Evolutionary conservation across 2,329 filamentous ascomycete genomes (phyloP), one percentile per base, ranked within the genome.

Genomic region (Pseudogymnoascus sp.): DNA sequence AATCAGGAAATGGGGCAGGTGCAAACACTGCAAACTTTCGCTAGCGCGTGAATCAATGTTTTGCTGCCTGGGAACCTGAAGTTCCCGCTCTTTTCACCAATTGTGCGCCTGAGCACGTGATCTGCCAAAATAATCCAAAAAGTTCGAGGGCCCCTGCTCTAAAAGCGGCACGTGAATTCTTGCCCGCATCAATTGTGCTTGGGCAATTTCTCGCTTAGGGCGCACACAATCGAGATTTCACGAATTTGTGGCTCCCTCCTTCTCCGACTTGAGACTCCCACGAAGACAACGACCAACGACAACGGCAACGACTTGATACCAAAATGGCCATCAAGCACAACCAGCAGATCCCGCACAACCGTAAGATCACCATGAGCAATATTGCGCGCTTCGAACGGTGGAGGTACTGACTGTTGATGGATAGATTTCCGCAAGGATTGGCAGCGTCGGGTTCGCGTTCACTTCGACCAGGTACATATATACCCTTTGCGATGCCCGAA

Each of bases 351-450:
- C 89, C 90, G 79, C 90, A 93, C 87, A 96, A 96, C 87, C 93
- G 89, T 91, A 83, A 84, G 88, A 78, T 65, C 33, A 76, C 74
- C 33, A 67, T 64, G 66, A 65, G 68, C 67, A 69, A 65, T 64
- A 61, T 64, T 64, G 68, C 67, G 62, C 70, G 68, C 63, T 65
- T 64, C 42, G 64, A 65, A 13, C 61, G 62, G 70, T 40, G 62
- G 59, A 64, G 61, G 59, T 69, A 68, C 73, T 76, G 70, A 76
- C 68, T 65, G 63, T 38, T 38, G 59, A 42, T 63, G 71, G 70
- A 68, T 76, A 95, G 90, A 97, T 80, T 96, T 96, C 91, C 93
- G 91, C 84, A 97, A 96, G 91, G 93, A 99, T 86, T 99, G 95
- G 95, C 93, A 97, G 83, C 91, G 92, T 84, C 91, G 93, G 83